A percentile compares a stretch with the other conserved stretches of the same genome.
phyloP scores from a whole-genome alignment of 305 asterid species.

The Fraxinus latifolia region DNA sequence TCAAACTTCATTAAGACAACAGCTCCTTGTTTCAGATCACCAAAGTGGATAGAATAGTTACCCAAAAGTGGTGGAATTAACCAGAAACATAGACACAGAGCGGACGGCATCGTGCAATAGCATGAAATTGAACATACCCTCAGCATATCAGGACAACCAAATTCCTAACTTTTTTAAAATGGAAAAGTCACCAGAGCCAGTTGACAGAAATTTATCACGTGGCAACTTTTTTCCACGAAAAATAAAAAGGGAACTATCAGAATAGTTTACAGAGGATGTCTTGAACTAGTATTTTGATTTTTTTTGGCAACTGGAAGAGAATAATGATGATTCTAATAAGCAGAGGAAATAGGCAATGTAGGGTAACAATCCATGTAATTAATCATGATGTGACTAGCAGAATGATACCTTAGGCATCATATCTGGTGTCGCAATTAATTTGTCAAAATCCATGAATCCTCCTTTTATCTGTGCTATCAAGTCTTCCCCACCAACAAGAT shows the following conservation, averaged over 20 bases:
- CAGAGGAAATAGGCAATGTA: background rate
- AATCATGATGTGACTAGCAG: background rate
- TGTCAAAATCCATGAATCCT: slow-evolving; percentile 94
- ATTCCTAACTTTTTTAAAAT: background rate
- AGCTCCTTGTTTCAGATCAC: background rate
- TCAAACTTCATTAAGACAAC: background rate
- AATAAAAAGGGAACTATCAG: background rate
- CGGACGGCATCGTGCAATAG: background rate
- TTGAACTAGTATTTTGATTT: background rate
- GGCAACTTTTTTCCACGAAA: background rate
- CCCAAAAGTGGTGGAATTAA: background rate
- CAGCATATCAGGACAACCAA: background rate
- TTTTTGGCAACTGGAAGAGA: background rate
- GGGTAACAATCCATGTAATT: background rate
- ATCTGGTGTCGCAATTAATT: slow-evolving; percentile 94
- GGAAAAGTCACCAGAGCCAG: background rate
- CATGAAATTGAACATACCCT: background rate
- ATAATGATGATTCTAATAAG: background rate
- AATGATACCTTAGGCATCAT: slow-evolving; percentile 91
- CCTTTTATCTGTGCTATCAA: slow-evolving; percentile 81
- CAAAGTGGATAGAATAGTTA: background rate
- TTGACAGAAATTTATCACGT: background rate
- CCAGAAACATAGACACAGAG: background rate
- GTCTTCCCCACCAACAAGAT: slow-evolving; percentile 95
- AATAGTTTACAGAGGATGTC: background rate